phyloP scores from a whole-genome alignment of 768 basidiomycete species.

The Phlebiopsis gigantea region DNA sequence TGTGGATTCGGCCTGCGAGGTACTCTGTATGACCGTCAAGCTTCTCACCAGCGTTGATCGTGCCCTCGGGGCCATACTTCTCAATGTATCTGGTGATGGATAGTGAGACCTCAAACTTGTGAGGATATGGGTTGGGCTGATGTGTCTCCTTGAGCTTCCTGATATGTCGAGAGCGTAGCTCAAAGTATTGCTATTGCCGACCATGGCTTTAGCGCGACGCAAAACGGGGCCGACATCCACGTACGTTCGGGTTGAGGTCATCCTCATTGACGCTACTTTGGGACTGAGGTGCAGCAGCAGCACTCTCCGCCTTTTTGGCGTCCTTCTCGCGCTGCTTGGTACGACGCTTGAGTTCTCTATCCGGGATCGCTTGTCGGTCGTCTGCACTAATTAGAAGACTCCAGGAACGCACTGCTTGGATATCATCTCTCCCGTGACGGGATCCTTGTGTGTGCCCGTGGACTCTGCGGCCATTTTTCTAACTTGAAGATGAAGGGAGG shows the following conservation, averaged over 20 bases:
- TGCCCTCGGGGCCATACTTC: constrained; percentile 67
- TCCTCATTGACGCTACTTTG: constrained; percentile 52
- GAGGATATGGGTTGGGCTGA: constrained; percentile 92
- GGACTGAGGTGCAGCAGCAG: constrained; percentile 43
- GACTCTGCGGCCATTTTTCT: constrained; percentile 36
- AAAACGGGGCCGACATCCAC: constrained; percentile 25
- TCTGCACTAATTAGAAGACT: constrained; percentile 17
- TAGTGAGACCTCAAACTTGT: constrained; percentile 91
- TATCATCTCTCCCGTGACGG: constrained; percentile 89
- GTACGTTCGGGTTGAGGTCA: constrained; percentile 86
- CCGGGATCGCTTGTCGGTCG: constrained; percentile 19
- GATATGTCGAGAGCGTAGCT: constrained; percentile 86
- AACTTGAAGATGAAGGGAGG: background rate
- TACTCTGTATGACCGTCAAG: constrained; percentile 52
- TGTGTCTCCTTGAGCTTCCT: constrained; percentile 79
- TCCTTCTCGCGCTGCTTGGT: constrained; percentile 74
- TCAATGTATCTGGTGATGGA: constrained; percentile 73
- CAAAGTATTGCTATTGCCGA: constrained; percentile 86
- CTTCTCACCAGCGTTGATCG: constrained; percentile 62
- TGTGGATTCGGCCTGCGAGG: constrained; percentile 89
- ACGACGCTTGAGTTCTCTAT: constrained; percentile 90
- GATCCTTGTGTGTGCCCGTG: constrained; percentile 55
- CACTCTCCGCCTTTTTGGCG: constrained; percentile 74
- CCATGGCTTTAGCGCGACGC: background rate
- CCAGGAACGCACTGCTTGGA: constrained; percentile 77